phyloP scores from a whole-genome alignment of 2,329 filamentous ascomycete genomes.

The Plectosphaerella cucumerina region DNA sequence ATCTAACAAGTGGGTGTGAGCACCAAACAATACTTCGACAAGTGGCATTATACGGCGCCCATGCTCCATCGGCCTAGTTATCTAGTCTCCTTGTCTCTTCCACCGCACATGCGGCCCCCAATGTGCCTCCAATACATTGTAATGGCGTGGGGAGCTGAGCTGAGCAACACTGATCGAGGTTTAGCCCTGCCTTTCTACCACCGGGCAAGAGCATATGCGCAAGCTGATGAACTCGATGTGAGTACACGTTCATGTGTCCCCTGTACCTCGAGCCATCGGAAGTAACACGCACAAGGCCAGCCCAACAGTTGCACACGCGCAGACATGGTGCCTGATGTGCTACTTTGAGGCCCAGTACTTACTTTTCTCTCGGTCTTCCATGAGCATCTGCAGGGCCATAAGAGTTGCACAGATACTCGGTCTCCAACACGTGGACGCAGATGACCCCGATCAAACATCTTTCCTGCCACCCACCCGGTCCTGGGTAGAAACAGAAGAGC shows the following conservation, averaged over 20 bases:
- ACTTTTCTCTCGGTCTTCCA: slow-evolving; percentile 65
- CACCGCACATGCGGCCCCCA: slow-evolving; percentile 14
- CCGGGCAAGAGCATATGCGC: slow-evolving; percentile 12
- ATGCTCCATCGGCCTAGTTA: slow-evolving; percentile 13
- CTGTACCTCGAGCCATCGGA: too few species aligned
- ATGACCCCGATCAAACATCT: too few species aligned
- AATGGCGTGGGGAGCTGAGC: slow-evolving; percentile 13
- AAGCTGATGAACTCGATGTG: slow-evolving; percentile 14
- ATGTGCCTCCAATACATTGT: slow-evolving; percentile 17
- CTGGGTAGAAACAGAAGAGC: slow-evolving; percentile 64
- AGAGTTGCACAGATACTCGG: slow-evolving; percentile 62
- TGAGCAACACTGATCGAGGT: slow-evolving; percentile 7
- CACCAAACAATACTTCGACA: slow-evolving; percentile 14
- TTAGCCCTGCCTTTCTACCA: slow-evolving; percentile 14
- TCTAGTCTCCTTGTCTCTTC: slow-evolving; percentile 7
- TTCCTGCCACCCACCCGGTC: slow-evolving; percentile 60
- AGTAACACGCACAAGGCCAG: too few species aligned
- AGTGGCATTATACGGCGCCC: slow-evolving; percentile 11
- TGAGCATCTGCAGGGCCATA: slow-evolving; percentile 58
- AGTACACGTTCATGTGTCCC: background rate
- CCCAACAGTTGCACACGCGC: slow-evolving; percentile 55
- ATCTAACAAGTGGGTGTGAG: too few species aligned
- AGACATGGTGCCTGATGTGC: slow-evolving; percentile 57
- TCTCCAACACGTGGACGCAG: slow-evolving; percentile 57
- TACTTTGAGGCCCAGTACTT: slow-evolving; percentile 66